Conservation (phyloP, 441 rosid genomes). For the Bocquillonia castaneifolia region DNA sequence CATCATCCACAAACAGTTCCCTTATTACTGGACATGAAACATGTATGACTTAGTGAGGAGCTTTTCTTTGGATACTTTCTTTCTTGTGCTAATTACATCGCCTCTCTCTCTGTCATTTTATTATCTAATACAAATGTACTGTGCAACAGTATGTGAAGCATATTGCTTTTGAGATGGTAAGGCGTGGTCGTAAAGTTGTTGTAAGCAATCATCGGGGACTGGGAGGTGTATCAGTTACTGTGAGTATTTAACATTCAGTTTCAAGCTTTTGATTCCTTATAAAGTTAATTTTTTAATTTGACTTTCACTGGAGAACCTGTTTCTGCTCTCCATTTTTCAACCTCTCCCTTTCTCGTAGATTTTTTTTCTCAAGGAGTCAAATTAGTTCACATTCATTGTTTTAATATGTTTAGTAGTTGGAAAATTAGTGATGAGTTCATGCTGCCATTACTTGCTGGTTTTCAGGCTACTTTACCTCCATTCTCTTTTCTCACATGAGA, state of each 20-base stretch:
- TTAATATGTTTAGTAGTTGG: background rate
- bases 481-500: background rate
- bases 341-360: background rate
- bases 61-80: background rate
- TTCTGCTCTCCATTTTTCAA: background rate
- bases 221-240: conserved; percentile 49
- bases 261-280: conserved; percentile 7
- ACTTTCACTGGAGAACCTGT: background rate
- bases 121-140: background rate
- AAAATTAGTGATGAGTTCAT: background rate
- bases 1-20: background rate
- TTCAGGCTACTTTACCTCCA: background rate
- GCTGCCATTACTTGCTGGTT: background rate
- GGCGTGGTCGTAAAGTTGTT: conserved; percentile 48
- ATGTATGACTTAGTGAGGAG: background rate
- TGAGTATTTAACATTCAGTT: conserved; percentile 27
- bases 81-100: background rate
- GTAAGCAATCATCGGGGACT: conserved; percentile 54
- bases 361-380: background rate
- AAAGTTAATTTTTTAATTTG: background rate
- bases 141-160: conserved; percentile 45
- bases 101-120: background rate
- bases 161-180: conserved; percentile 35
- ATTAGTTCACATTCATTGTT: background rate
- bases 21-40: background rate